phyloP scores from a whole-genome alignment of 805 yeast species.

The Hanseniaspora guilliermondii region DNA sequence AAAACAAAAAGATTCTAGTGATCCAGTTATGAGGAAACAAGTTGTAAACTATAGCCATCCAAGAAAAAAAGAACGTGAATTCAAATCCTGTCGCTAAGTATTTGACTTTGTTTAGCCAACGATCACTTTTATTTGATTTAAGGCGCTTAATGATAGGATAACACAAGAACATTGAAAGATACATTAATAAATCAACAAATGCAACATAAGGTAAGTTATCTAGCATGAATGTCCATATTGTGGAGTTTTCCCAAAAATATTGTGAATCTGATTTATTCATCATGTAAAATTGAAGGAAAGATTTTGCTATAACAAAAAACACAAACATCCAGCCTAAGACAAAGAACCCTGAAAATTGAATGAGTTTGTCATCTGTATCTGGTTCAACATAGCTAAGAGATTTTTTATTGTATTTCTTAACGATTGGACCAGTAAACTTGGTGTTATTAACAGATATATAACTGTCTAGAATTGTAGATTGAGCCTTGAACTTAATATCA shows the following conservation, averaged over 20 bases:
- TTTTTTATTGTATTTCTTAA: conserved; percentile 5
- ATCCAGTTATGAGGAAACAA: conserved; percentile 63
- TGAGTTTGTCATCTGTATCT: conserved; percentile 11
- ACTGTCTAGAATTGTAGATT: conserved; percentile 8
- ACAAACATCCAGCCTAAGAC: conserved; percentile 66
- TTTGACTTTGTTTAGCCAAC: conserved; percentile 61
- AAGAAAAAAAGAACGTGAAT: conserved; percentile 38
- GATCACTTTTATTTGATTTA: conserved; percentile 34
- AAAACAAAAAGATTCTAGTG: conserved; percentile 67
- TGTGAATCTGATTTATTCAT: conserved; percentile 30
- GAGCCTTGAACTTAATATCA: background rate
- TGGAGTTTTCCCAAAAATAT: conserved; percentile 29
- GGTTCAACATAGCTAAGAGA: background rate
- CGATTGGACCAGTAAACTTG: conserved; percentile 8
- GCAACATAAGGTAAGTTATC: conserved; percentile 58
- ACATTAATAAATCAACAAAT: conserved; percentile 63
- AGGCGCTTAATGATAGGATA: conserved; percentile 47
- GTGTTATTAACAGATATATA: conserved; percentile 7
- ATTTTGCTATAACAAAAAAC: conserved; percentile 42
- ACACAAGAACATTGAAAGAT: conserved; percentile 45
- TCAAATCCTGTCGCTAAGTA: conserved; percentile 48
- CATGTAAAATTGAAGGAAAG: conserved; percentile 41
- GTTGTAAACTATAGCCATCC: conserved; percentile 45
- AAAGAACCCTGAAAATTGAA: conserved; percentile 62
- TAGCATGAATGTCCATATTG: conserved; percentile 45